phyloP scores from a whole-genome alignment of 352 stramenopile species.

The Globisporangium nagaii region DNA sequence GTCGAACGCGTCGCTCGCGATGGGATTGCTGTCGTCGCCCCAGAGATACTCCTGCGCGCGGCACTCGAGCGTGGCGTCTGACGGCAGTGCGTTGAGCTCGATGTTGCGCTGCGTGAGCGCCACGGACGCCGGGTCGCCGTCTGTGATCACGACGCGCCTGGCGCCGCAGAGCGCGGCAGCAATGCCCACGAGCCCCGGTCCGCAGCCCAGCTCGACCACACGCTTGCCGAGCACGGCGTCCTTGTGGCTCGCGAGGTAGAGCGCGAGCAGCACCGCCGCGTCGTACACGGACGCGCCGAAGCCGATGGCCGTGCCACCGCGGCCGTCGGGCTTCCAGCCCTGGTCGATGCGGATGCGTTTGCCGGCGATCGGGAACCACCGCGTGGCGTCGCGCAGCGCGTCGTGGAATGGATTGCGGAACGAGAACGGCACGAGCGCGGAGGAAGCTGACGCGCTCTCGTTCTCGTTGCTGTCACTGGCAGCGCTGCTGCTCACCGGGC shows the following conservation, averaged over 20 bases:
- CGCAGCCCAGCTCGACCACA: constrained; percentile 70
- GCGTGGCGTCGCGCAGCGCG: constrained; percentile 50
- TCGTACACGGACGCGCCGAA: constrained; percentile 85
- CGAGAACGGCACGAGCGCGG: constrained; percentile 60
- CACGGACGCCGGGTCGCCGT: constrained; percentile 68
- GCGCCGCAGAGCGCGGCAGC: constrained; percentile 51
- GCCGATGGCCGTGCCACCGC: constrained; percentile 59
- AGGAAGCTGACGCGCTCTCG: not conserved
- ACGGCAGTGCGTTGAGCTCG: constrained; percentile 24
- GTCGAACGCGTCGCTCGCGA: constrained; percentile 38
- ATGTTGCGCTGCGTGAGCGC: constrained; percentile 62
- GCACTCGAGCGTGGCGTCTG: constrained; percentile 15
- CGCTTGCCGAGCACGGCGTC: constrained; percentile 43
- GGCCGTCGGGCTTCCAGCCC: constrained; percentile 71
- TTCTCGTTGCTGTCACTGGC: not conserved
- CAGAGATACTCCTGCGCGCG: constrained; percentile 51
- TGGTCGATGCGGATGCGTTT: constrained; percentile 62
- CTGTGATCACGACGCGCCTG: constrained; percentile 47
- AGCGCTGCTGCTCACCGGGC: not conserved
- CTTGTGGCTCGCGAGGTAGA: constrained; percentile 63
- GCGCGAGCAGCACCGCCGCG: constrained; percentile 62
- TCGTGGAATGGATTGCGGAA: constrained; percentile 76
- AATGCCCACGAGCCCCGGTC: constrained; percentile 67
- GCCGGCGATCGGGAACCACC: constrained; percentile 62
- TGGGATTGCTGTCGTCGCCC: constrained; percentile 31